Evolutionary conservation across 2,329 filamentous ascomycete genomes (phyloP), one percentile per base, ranked within the genome.

Genomic region (Xylariales sp.): DNA sequence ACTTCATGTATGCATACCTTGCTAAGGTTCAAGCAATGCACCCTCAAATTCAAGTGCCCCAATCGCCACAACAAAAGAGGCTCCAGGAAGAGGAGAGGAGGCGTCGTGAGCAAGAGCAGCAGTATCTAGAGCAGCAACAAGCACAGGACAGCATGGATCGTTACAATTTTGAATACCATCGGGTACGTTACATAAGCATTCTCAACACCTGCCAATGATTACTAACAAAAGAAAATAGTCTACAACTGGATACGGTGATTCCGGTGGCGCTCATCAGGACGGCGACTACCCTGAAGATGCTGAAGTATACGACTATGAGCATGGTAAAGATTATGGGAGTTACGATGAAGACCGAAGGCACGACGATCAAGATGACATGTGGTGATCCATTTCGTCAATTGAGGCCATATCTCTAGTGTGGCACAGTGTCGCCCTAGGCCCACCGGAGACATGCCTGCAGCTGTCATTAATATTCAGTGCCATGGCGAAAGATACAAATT

Each of bases 21-120:
- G 93, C 93, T 45, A 98, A 97, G 62, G 93, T 98, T 31, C 93
- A 98, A 65, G 89, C 94, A 54, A 96, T 96, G 88, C 93, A 98
- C 61, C 93, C 93, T 29, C 88, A 95, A 56, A 87, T 96, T 65
- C 87, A 94, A 53, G 83, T 95, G 29, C 88, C 88, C n/a, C 78
- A 85, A 24, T 90, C 85, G 13, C 81, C 85, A 24, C 88, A 89
- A 52, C 82, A 85, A 56, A 78, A 78, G 54, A 69, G 71, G 37
- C 61, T 77, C 37, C 75, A 81, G 43, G 74, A 79, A 45, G 52
- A 57, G 45, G 50, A 56, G 41, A 64, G 69, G 34, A 61, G 65
- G 31, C 64, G 70, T 23, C 70, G 70, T 47, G 69, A 70, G 38
- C 66, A 70, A 43, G 69, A 74, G 48, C 59, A 74, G 48, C 63